These are phyloP conservation scores for Diaporthe aspalathi DNA, from an alignment of 2,329 filamentous ascomycete genomes.

Conservation along the genomic window DNA sequence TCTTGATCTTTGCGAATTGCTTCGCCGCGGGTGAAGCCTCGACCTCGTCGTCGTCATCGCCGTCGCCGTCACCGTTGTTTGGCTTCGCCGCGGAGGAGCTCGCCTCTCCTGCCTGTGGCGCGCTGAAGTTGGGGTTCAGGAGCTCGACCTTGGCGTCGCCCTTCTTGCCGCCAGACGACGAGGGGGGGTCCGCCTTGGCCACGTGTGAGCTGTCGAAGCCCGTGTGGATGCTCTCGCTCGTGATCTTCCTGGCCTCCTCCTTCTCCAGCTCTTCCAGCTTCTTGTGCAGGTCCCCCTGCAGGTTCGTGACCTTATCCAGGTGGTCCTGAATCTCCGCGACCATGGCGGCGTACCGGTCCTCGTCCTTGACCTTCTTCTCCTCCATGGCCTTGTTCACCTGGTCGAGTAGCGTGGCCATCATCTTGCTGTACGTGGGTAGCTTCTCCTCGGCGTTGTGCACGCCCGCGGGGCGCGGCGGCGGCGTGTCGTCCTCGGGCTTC, in stretches of 20 bases:
- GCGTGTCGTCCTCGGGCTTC: conserved; percentile 78
- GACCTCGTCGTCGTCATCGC: conserved; percentile 79
- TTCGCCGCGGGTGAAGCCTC: conserved; percentile 83
- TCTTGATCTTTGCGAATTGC: conserved; percentile 82
- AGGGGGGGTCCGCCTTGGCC: conserved; percentile 63
- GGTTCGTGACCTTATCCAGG: conserved; percentile 77
- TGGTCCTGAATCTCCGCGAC: conserved; percentile 82
- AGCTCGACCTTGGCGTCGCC: conserved; percentile 73
- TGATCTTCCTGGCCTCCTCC: conserved; percentile 90
- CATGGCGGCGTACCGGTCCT: conserved; percentile 79
- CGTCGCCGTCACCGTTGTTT: conserved; percentile 63
- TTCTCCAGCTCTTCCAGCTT: conserved; percentile 87
- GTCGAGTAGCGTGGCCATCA: conserved; percentile 97
- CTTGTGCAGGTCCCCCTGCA: conserved; percentile 79
- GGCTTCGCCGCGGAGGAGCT: conserved; percentile 40
- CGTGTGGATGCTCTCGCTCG: conserved; percentile 87
- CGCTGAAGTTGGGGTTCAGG: conserved; percentile 72
- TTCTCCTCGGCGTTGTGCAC: conserved; percentile 80
- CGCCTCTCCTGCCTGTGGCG: conserved; percentile 44
- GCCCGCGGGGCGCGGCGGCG: conserved; percentile 79
- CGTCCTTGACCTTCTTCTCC: conserved; percentile 73
- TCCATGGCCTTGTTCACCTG: conserved; percentile 89
- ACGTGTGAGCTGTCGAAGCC: conserved; percentile 92
- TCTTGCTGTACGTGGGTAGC: conserved; percentile 90
- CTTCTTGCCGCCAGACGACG: conserved; percentile 56